phyloP scores from a whole-genome alignment of 352 stramenopile species.

The Pythium grandisporangium region DNA sequence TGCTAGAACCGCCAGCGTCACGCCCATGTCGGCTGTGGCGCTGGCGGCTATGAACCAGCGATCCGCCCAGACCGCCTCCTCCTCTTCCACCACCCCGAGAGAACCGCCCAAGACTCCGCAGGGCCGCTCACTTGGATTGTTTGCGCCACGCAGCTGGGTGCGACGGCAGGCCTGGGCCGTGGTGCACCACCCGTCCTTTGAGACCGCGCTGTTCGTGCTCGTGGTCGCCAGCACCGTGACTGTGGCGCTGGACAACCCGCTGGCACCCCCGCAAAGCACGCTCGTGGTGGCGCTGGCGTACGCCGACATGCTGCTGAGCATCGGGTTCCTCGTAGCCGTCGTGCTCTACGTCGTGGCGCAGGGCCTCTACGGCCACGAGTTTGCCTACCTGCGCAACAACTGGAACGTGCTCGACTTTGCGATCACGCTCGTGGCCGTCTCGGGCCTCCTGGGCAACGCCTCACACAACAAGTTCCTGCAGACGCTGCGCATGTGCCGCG shows the following conservation, averaged over 20 bases:
- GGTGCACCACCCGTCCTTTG: slow-evolving; percentile 50
- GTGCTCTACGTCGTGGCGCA: slow-evolving; percentile 70
- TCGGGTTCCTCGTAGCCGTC: slow-evolving; percentile 70
- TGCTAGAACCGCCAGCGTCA: too few species aligned
- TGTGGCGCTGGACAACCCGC: slow-evolving; percentile 70
- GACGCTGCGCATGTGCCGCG: slow-evolving; percentile 49
- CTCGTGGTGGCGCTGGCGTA: slow-evolving; percentile 17
- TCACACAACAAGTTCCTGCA: slow-evolving; percentile 26
- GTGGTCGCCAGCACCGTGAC: slow-evolving; percentile 53
- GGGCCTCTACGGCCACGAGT: slow-evolving; percentile 36
- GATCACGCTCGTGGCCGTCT: slow-evolving; percentile 45
- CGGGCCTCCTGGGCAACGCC: slow-evolving; percentile 12
- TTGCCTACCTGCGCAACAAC: slow-evolving; percentile 60
- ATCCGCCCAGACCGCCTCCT: slow-evolving; percentile 8
- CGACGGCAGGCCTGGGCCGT: slow-evolving; percentile 27
- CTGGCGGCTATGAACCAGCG: slow-evolving; percentile 14
- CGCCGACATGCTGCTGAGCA: slow-evolving; percentile 45
- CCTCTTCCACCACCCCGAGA: not conserved
- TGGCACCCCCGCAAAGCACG: slow-evolving; percentile 28
- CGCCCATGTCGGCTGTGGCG: slow-evolving; percentile 15
- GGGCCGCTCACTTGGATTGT: slow-evolving; percentile 21
- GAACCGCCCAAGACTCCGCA: slow-evolving; percentile 6
- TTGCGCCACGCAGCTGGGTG: slow-evolving; percentile 19
- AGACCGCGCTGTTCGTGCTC: slow-evolving; percentile 52
- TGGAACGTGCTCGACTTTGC: slow-evolving; percentile 86